phyloP scores from a whole-genome alignment of 2,329 filamentous ascomycete genomes.

The Aspergillus sp. region DNA sequence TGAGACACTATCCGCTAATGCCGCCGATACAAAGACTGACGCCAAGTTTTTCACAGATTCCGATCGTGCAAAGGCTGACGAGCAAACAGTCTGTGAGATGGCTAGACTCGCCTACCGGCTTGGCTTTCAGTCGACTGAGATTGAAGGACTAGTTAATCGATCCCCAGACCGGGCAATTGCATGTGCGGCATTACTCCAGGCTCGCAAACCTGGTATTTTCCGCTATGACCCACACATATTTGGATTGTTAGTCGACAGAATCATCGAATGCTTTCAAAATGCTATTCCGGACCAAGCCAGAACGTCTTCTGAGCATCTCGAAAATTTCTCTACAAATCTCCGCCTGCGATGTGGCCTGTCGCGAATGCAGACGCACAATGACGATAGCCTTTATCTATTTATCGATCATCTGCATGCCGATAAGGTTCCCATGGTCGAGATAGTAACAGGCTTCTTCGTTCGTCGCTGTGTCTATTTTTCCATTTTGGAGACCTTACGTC shows the following conservation, averaged over 20 bases:
- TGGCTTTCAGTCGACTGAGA: slow-evolving; percentile 23
- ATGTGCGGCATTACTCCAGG: slow-evolving; percentile 21
- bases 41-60: slow-evolving; percentile 16
- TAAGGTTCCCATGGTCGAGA: slow-evolving; percentile 14
- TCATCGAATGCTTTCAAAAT: slow-evolving; percentile 22
- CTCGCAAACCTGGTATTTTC: slow-evolving; percentile 23
- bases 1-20: slow-evolving; percentile 31
- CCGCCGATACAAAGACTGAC: slow-evolving; percentile 18
- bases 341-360: slow-evolving; percentile 20
- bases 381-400: slow-evolving; percentile 24
- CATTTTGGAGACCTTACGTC: slow-evolving; percentile 23
- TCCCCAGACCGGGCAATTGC: slow-evolving; percentile 25
- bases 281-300: slow-evolving; percentile 18
- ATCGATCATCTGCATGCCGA: slow-evolving; percentile 20
- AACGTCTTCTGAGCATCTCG: slow-evolving; percentile 12
- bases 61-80: slow-evolving; percentile 18
- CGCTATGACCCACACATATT: slow-evolving; percentile 20
- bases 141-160: slow-evolving; percentile 17
- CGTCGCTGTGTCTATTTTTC: slow-evolving; percentile 27
- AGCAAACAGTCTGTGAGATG: slow-evolving; percentile 24
- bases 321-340: slow-evolving; percentile 16
- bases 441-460: slow-evolving; percentile 21
- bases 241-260: slow-evolving; percentile 19
- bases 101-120: slow-evolving; percentile 24
- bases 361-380: slow-evolving; percentile 14